Conservation (phyloP, 2,329 filamentous ascomycete species). For the Coniella lustricola region DNA sequence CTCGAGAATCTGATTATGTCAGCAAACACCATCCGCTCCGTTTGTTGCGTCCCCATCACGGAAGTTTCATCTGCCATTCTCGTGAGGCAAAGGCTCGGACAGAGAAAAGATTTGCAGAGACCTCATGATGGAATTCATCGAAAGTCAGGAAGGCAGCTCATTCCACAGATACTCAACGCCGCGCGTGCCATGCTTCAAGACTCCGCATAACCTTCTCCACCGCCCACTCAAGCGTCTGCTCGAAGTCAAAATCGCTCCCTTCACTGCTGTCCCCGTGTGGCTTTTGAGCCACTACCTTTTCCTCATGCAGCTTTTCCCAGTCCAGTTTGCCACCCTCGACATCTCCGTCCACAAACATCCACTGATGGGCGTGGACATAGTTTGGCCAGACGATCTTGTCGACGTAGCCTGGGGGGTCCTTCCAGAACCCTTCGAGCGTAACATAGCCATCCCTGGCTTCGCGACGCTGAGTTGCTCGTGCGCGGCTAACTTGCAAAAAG, state of each 20-base stretch:
- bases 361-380: slow-evolving; percentile 74
- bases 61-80: no score
- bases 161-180: background rate
- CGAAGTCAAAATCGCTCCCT: slow-evolving; percentile 51
- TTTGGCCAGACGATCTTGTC: slow-evolving; percentile 95
- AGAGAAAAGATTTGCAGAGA: no score
- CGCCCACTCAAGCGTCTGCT: slow-evolving; percentile 59
- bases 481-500: slow-evolving; percentile 66
- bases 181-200: slow-evolving; percentile 25
- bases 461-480: slow-evolving; percentile 55
- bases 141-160: no score
- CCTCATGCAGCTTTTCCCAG: slow-evolving; percentile 28
- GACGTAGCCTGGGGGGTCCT: slow-evolving; percentile 88
- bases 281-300: slow-evolving; percentile 43
- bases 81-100: no score
- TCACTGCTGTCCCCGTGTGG: slow-evolving; percentile 35
- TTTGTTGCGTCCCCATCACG: no score
- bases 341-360: slow-evolving; percentile 66
- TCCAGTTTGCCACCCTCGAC: slow-evolving; percentile 51
- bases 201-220: slow-evolving; percentile 52
- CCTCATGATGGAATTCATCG: no score
- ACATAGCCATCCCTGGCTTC: slow-evolving; percentile 70
- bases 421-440: slow-evolving; percentile 86
- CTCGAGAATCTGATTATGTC: no score
- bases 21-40: no score